Evolutionary conservation across 441 rosid genomes (phyloP), one percentile per base, ranked within the genome.

Genomic region (Populus hybrid): DNA sequence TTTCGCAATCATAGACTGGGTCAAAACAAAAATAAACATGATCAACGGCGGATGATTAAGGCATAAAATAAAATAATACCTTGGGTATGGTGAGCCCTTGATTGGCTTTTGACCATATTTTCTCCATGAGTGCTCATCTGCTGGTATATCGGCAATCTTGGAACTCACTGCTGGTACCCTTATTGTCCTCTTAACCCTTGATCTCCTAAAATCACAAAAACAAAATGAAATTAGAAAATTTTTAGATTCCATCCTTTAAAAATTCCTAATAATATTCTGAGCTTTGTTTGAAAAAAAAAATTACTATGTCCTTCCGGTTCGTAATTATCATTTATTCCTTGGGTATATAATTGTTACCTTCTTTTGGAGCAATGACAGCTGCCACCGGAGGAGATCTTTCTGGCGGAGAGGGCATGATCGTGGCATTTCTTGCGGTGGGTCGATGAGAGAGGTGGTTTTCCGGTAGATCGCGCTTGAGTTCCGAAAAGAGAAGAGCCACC

Each of bases 61-160:
- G 28, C 65, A 63, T 23, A 1, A 24, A 63, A 23, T 21, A 21
- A 63, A 63, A 61, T 3, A 8, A 82, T 89, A 90, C 98, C 97
- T 87, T 85, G 98, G 97, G 80, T 87, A 89, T 1, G 98, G 97
- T 2, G 98, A 92, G 26, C 97, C 95, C 66, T 92, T 93, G 85
- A 93, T 63, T 1, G 65, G 65, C 65, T 63, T 63, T 9, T 63
- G 65, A 63, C 65, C 65, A 9, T 63, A 63, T 92, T 93, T 93
- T 78, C 98, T 93, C 98, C 98, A 93, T 0, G 98, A 89, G 67
- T 83, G 87, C 63, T 90, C 98, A 82, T 93, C 98, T 26, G 91
- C 72, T 21, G 98, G 98, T 75, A 93, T 92, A 79, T 93, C 97
- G 64, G 98, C 97, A 50, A 88, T 80, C 79, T 92, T 93, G 35